Percentiles rank a stretch among this genome's conserved stretches.
Evolutionary conservation across 179 eudicot genomes (phyloP).

Genomic region (Pouteria campechiana): DNA sequence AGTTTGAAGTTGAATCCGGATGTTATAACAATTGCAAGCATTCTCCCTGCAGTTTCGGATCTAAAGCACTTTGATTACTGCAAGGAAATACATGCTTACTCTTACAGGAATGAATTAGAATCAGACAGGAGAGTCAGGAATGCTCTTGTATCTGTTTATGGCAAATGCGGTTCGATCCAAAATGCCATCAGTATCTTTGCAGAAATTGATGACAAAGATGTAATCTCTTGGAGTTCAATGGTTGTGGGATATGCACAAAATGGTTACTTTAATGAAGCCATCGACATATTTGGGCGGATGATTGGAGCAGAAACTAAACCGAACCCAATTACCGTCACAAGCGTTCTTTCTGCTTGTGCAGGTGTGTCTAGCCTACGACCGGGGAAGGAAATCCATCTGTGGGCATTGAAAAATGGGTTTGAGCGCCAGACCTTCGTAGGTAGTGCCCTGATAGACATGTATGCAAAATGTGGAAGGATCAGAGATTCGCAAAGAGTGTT

Average conservation of each 20-base stretch:
- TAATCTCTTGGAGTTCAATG: constrained; percentile 25
- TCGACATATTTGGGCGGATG: constrained; percentile 5
- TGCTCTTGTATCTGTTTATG: too few species aligned
- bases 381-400: constrained; percentile 53
- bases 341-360: constrained; percentile 54
- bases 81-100: constrained; percentile 34
- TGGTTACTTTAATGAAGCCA: constrained; percentile 4
- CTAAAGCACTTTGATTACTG: constrained; percentile 25
- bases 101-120: constrained; percentile 27
- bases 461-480: constrained; percentile 37
- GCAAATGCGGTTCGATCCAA: constrained; percentile 20
- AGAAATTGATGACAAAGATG: constrained; percentile 25
- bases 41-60: constrained; percentile 38
- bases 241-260: constrained; percentile 30
- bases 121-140: constrained; percentile 27
- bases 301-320: too few species aligned
- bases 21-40: constrained; percentile 30
- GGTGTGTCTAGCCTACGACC: constrained; percentile 17
- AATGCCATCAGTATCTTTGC: constrained; percentile 26
- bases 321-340: constrained; percentile 23
- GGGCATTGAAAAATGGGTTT: constrained; percentile 15
- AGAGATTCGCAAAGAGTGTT: constrained; percentile 27
- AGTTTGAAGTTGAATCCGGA: constrained; percentile 18
- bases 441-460: constrained; percentile 48
- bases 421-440: constrained; percentile 36